A percentile compares a stretch with the other conserved stretches of the same genome.
These are phyloP conservation scores for Skeletonema costatum DNA, from an alignment of 108 stramenopile genomes.

Conservation along the genomic window DNA sequence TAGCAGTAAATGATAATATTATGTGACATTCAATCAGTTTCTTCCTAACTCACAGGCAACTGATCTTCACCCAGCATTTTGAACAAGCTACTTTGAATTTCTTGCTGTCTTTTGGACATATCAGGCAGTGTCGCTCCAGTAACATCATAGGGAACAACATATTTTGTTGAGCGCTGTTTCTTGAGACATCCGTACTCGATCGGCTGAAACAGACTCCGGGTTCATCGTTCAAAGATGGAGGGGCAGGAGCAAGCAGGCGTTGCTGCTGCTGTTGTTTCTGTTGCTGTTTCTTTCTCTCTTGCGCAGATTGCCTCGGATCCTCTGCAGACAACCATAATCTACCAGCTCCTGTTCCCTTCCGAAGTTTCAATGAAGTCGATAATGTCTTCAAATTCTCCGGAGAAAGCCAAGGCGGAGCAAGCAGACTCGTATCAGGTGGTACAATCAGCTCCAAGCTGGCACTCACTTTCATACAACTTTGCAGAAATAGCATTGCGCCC, in stretches of 20 bases:
- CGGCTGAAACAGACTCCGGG: background rate
- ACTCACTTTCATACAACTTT: slow-evolving; percentile 45
- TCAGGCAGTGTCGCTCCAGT: slow-evolving; percentile 26
- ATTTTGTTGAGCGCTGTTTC: background rate
- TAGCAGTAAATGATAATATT: background rate
- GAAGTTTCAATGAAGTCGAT: background rate
- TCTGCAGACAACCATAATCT: background rate
- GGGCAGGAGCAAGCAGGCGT: background rate
- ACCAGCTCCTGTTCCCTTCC: background rate
- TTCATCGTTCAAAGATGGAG: background rate
- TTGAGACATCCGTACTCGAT: background rate
- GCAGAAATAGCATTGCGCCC: slow-evolving; percentile 38
- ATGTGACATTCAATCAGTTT: background rate
- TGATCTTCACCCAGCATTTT: slow-evolving; percentile 42
- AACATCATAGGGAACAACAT: background rate
- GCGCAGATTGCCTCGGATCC: background rate
- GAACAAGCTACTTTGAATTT: slow-evolving; percentile 40
- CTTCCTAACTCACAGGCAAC: background rate
- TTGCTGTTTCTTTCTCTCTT: background rate
- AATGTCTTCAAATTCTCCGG: background rate
- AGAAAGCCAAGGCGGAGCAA: slow-evolving; percentile 35
- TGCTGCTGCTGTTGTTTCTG: background rate
- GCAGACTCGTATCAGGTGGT: slow-evolving; percentile 31
- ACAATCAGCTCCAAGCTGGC: slow-evolving; percentile 39
- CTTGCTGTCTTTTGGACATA: slow-evolving; percentile 39